Conservation (phyloP, 495 filamentous ascomycete genomes). For the Penicillium simplicissimum region DNA sequence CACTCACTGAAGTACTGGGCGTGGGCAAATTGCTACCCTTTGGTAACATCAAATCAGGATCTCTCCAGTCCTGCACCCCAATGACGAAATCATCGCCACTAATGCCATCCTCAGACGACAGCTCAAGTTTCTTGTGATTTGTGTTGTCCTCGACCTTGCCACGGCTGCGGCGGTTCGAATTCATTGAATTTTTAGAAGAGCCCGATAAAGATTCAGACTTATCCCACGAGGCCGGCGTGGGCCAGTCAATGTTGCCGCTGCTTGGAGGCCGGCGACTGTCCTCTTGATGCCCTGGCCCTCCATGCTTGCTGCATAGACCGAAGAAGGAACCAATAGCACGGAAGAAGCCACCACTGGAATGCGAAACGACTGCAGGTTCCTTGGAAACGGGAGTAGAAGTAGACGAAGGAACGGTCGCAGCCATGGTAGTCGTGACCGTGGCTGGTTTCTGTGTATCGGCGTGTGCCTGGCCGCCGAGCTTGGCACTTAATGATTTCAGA, state of each 20-base stretch:
- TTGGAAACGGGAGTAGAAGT: constrained; percentile 26
- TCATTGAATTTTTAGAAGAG: constrained; percentile 14
- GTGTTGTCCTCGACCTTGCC: constrained; percentile 17
- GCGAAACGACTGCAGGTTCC: constrained; percentile 19
- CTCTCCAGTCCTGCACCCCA: constrained; percentile 90
- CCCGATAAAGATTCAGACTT: constrained; percentile 48
- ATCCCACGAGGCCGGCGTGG: constrained; percentile 66
- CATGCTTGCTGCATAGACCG: constrained; percentile 44
- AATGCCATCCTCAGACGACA: constrained; percentile 20
- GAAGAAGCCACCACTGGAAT: constrained; percentile 54
- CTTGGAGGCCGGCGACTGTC: constrained; percentile 74
- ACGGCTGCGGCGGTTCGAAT: constrained; percentile 11
- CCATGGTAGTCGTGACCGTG: constrained; percentile 27
- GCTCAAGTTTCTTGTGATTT: constrained; percentile 23
- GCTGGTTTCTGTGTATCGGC: constrained; percentile 23
- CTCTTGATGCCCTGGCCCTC: constrained; percentile 28
- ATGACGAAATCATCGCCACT: constrained; percentile 79
- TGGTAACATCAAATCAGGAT: constrained; percentile 68
- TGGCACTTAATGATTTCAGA: constrained; percentile 24
- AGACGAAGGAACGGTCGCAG: constrained; percentile 29
- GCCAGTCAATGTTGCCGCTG: constrained; percentile 82
- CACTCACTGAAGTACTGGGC: constrained; percentile 26
- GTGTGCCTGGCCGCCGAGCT: constrained; percentile 23
- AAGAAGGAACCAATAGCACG: constrained; percentile 54
- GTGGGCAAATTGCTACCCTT: constrained; percentile 34